Evolutionary conservation across 371 early-diverging fungal genomes (phyloP).

Genomic region (Mucor ambiguus): DNA sequence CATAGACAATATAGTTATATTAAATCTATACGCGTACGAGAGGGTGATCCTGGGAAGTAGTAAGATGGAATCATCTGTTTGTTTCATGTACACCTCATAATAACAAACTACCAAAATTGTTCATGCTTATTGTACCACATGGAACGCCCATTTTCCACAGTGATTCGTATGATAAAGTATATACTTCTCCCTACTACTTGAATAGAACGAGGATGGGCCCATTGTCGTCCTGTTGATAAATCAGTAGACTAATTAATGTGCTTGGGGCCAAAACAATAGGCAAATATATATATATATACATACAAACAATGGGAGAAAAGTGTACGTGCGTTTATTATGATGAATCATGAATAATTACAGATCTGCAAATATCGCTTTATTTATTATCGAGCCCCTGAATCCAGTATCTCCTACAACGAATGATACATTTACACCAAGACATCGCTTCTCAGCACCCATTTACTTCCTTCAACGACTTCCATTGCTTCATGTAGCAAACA

Average conservation of each 20-base stretch:
- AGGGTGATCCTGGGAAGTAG: conserved; percentile 10
- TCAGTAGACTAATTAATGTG: neutral
- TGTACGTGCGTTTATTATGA: conserved; percentile 8
- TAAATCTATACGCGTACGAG: neutral
- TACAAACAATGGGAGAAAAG: neutral
- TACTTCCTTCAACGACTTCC: conserved; percentile 64
- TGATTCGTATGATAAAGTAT: neutral
- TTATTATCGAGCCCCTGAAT: neutral
- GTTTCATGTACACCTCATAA: conserved; percentile 18
- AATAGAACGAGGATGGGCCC: neutral
- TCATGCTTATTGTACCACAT: conserved; percentile 11
- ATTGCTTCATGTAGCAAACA: conserved; percentile 78
- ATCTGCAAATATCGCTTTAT: neutral
- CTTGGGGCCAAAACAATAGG: neutral
- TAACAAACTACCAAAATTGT: conserved; percentile 23
- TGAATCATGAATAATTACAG: neutral
- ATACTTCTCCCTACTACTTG: neutral
- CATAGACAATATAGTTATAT: neutral
- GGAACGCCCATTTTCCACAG: neutral
- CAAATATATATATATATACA: neutral
- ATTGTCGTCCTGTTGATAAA: neutral
- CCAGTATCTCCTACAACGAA: neutral
- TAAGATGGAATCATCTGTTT: conserved; percentile 16
- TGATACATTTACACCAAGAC: conserved; percentile 33
- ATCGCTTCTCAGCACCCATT: conserved; percentile 78